These are phyloP conservation scores for Bipolaris zeicola DNA, from an alignment of 2,329 filamentous ascomycete genomes.

Conservation along the genomic window DNA sequence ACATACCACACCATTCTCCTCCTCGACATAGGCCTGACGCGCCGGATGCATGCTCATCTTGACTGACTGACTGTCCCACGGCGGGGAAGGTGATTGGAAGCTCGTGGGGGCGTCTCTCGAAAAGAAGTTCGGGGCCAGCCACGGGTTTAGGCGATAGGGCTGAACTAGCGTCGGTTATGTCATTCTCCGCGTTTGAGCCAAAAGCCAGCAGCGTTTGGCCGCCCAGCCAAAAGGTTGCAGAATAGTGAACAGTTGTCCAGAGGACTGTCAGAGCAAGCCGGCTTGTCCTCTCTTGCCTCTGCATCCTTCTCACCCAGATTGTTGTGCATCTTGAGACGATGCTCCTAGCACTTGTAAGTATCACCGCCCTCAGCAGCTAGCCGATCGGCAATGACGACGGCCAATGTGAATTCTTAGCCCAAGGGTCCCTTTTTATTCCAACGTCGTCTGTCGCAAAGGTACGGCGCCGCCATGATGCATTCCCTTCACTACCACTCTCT, in stretches of 20 bases:
- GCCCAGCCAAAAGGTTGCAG: slow-evolving; percentile 3
- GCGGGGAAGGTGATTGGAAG: slow-evolving; percentile 16
- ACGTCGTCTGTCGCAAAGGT: slow-evolving; percentile 31
- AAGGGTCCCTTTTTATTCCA: slow-evolving; percentile 33
- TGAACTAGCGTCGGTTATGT: slow-evolving; percentile 36
- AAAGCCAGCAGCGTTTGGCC: slow-evolving; percentile 18
- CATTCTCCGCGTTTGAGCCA: slow-evolving; percentile 26
- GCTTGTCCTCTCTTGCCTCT: not conserved
- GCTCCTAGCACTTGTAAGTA: slow-evolving; percentile 32
- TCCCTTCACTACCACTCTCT: slow-evolving; percentile 5
- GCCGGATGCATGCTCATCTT: slow-evolving; percentile 76
- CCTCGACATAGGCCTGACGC: slow-evolving; percentile 92
- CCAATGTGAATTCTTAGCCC: slow-evolving; percentile 38
- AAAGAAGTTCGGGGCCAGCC: slow-evolving; percentile 27
- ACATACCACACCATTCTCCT: slow-evolving; percentile 71
- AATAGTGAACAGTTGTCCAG: slow-evolving; percentile 19
- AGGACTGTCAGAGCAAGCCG: not conserved
- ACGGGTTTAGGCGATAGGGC: slow-evolving; percentile 35
- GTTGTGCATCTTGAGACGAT: slow-evolving; percentile 13
- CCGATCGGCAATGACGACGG: slow-evolving; percentile 40
- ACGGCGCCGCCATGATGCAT: slow-evolving; percentile 29
- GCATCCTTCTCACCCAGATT: not conserved
- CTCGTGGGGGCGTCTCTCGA: slow-evolving; percentile 19
- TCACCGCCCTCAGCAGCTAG: slow-evolving; percentile 27
- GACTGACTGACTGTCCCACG: slow-evolving; percentile 16